Conservation (phyloP, 2,329 filamentous ascomycete species). For the Rhynchosporium secalis region DNA sequence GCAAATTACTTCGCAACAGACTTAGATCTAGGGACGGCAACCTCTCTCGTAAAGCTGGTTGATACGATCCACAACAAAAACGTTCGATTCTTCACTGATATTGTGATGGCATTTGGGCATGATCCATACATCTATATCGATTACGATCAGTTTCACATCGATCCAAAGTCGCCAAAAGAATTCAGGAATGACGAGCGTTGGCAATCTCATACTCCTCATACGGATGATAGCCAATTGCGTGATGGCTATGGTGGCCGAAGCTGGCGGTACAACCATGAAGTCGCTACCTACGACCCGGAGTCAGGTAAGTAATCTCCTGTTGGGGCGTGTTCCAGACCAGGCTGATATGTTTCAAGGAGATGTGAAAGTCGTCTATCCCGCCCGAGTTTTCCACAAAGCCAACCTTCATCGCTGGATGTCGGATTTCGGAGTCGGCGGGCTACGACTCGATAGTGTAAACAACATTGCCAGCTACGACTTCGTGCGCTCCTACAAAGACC, state of each 20-base stretch:
- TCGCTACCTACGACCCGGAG: slow-evolving; percentile 23
- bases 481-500: slow-evolving; percentile 26
- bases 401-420: slow-evolving; percentile 27
- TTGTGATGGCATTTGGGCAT: slow-evolving; percentile 29
- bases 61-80: slow-evolving; percentile 24
- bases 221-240: slow-evolving; percentile 6
- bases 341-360: slow-evolving; percentile 8
- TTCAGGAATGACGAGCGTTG: slow-evolving; percentile 17
- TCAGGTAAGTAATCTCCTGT: background rate
- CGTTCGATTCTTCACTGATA: slow-evolving; percentile 26
- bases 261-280: slow-evolving; percentile 23
- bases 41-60: slow-evolving; percentile 19
- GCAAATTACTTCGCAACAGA: slow-evolving; percentile 28
- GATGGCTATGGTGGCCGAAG: slow-evolving; percentile 25
- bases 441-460: slow-evolving; percentile 27
- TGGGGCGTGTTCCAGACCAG: background rate
- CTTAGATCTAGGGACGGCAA: slow-evolving; percentile 23
- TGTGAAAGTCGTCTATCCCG: slow-evolving; percentile 17
- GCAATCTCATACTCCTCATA: slow-evolving; percentile 21
- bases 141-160: slow-evolving; percentile 25
- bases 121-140: slow-evolving; percentile 27
- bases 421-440: slow-evolving; percentile 24
- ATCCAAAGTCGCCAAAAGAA: slow-evolving; percentile 16
- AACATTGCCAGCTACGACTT: slow-evolving; percentile 29
- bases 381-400: slow-evolving; percentile 26